Conservation (phyloP, 106 monocot genomes). For the Allium sativum region DNA sequence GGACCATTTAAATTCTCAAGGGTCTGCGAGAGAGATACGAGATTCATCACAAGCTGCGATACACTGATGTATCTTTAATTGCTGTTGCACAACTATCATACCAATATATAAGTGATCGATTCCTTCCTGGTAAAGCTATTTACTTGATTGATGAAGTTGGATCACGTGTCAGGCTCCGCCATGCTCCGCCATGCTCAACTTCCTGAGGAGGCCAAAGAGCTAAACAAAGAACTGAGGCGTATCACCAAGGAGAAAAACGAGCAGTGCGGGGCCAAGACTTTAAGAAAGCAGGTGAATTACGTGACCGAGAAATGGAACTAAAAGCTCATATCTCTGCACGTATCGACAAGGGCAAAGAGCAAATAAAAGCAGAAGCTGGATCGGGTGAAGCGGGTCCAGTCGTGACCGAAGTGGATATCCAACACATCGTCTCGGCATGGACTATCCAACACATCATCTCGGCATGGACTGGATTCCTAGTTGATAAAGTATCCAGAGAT, state of each 20-base stretch:
- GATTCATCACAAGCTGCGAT: too few relatives aligned
- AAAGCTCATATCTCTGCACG: constrained; percentile 47
- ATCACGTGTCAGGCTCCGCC: constrained; percentile 72
- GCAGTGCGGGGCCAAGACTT: constrained; percentile 68
- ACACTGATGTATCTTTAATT: constrained; percentile 10
- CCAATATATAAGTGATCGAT: constrained; percentile 43
- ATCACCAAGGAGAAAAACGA: constrained; percentile 65
- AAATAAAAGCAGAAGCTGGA: constrained; percentile 51
- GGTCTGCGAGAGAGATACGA: constrained; percentile 14
- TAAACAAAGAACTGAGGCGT: constrained; percentile 62
- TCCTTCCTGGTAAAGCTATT: constrained; percentile 75
- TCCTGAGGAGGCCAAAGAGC: constrained; percentile 67
- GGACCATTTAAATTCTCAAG: constrained; percentile 9
- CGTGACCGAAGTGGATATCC: constrained; percentile 58
- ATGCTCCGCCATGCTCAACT: constrained; percentile 64
- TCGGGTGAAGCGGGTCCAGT: constrained; percentile 28
- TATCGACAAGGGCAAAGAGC: constrained; percentile 51
- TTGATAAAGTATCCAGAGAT: constrained; percentile 64
- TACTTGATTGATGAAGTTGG: constrained; percentile 82
- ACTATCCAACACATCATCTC: constrained; percentile 48
- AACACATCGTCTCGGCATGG: constrained; percentile 67
- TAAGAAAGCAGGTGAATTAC: constrained; percentile 53
- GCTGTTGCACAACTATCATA: constrained; percentile 16
- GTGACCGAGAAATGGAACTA: constrained; percentile 57
- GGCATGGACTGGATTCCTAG: constrained; percentile 65